Evolutionary conservation across 192 early-diverging fungal species (phyloP), one percentile per base, ranked within the genome.

Genomic region (Coemansia sp.): DNA sequence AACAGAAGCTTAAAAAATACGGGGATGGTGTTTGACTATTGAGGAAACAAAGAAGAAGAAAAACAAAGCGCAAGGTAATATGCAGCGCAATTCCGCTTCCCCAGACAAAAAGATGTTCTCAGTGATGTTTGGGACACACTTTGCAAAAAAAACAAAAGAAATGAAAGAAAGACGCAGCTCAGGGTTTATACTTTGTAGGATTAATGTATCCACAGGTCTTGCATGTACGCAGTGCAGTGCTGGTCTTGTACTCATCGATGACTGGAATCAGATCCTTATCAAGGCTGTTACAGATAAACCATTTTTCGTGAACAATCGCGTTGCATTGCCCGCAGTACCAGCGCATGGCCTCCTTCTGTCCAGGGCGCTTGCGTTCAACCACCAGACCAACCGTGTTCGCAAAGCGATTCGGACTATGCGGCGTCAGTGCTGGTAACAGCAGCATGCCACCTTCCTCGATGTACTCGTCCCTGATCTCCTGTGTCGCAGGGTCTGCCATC

Each of bases 371-470:
- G 63, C 90, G 84, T 75, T 99, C 97, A 60, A 99, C 84, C 16
- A 99, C 97, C n/a, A 99, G 79, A 8, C 97, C 97, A 57, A 99
- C 82, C 0, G 97, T 97, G 60, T 99, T 74, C n/a, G 85, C 90
- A 69, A 91, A 97, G 26, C 97, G 85, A 51, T 93, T 88, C 16
- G 97, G 97, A 71, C 94, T 95, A 68, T 99, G 97, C 4, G 97
- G 97, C n/a, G 86, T 86, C 72, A 89, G 89, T 23, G 84, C 94
- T 48, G 97, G 95, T 70, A 99, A 68, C 60, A 99, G 75, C 65
- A 97, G 91, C 97, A 99, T 97, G 26, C 94, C 94, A 21, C 95
- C 95, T 74, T 99, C 94, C 49, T 84, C 80, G 76, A 99, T 91
- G 49, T 82, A 77, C 57, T 96, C 85, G 81, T 97, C 93, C 50